Percentiles rank a stretch among this genome's conserved stretches.
Conservation (phyloP, 768 basidiomycete genomes). For the Pleurotus tuoliensis region DNA sequence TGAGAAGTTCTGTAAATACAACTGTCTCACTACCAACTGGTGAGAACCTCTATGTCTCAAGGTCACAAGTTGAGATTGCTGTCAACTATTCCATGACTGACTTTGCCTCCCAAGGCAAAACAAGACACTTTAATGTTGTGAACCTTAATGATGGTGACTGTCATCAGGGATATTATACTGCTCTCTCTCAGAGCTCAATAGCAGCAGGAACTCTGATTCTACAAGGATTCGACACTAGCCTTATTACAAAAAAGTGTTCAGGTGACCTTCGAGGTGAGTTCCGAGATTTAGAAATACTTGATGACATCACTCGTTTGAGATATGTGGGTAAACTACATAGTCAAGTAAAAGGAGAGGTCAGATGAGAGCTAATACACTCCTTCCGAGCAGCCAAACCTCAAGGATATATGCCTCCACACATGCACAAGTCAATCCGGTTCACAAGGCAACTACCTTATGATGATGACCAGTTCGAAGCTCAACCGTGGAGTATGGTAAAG, state of each 20-base stretch:
- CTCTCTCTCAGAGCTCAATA: conserved; percentile 14
- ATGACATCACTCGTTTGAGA: conserved; percentile 17
- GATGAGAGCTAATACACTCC: neutral
- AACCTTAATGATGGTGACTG: conserved; percentile 17
- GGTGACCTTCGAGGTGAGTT: conserved; percentile 18
- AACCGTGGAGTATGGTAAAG: neutral
- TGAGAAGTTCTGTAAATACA: conserved; percentile 1
- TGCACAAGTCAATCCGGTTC: neutral
- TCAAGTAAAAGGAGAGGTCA: neutral
- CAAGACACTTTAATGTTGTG: conserved; percentile 24
- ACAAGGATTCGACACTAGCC: conserved; percentile 15
- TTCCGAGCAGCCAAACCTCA: conserved; percentile 1
- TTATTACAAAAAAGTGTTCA: conserved; percentile 19
- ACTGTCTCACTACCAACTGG: conserved; percentile 14
- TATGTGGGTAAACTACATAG: conserved; percentile 5
- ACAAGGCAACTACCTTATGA: conserved; percentile 8
- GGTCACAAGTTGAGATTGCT: conserved; percentile 19
- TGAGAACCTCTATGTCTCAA: conserved; percentile 6
- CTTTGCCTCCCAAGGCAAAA: conserved; percentile 18
- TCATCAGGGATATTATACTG: conserved; percentile 17
- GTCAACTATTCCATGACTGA: conserved; percentile 17
- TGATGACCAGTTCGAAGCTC: neutral
- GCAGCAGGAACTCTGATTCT: conserved; percentile 26
- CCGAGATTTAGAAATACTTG: conserved; percentile 16
- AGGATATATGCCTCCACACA: conserved; percentile 4